Base-by-base conservation (phyloP, 2,329 filamentous ascomycete genomes). In the Cryphonectria carpinicola region DNA sequence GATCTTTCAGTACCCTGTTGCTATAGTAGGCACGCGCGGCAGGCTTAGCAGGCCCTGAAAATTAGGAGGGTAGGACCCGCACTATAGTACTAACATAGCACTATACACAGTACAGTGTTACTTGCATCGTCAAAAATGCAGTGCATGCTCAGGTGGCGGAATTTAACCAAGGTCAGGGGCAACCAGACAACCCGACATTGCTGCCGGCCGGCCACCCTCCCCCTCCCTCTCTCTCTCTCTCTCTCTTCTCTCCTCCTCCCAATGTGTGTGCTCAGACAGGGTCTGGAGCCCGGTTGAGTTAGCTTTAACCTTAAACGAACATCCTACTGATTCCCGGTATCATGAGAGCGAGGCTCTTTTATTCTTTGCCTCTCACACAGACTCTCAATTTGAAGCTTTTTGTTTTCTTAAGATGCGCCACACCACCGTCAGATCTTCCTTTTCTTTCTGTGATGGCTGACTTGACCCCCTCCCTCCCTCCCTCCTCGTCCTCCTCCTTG, bases 291-390 rank as follows among this genome's bases (percentile, higher is more conserved):
- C 6, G 41, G 63, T 52, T 49, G 17, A 32, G 41, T 52, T 49
- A 49, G 63, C 63, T 65, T 65, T 52, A 65, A 65, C 63, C 63
- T 65, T 65, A 65, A 65, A 65, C 63, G 43, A 65, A 65, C 63
- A 65, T 49, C 63, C 52, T 14, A 65, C 63, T 43, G 63, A 65
- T 43, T 65, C 13, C 63, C 63, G 63, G 19, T 28, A 25, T 46
- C 41, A 25, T 25, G 22, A 49, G 43, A 49, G 19, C n/a, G 43
- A 32, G 10, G 8, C 41, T 52, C 28, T 65, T 17, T 39, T 3
- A 13, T 61, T 14, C 19, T 25, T 25, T 49, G 8, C 6, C 46
- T 49, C 22, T n/a, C 43, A 22, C 19, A 49, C 43, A 49, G 1
- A 19, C 43, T 7, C 17, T 7, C 46, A 49, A n/a, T 5, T 11